These are phyloP conservation scores for Yarrowia divulgata DNA, from an alignment of 805 yeast genomes.

Conservation along the genomic window DNA sequence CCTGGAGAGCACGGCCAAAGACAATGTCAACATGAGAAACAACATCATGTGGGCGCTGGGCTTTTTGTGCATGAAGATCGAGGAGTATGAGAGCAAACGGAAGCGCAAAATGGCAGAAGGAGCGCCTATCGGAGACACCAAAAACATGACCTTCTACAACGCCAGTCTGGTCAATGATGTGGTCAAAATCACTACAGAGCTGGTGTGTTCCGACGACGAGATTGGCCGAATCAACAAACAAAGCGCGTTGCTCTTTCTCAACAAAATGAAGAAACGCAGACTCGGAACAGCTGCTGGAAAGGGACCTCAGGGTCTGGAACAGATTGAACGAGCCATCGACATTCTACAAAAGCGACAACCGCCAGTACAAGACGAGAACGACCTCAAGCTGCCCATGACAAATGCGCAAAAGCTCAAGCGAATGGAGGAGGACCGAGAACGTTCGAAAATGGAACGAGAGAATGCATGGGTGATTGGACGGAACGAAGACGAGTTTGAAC, in stretches of 20 bases:
- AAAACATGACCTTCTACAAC: slow-evolving; percentile 29
- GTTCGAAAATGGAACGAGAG: slow-evolving; percentile 82
- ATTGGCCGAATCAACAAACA: slow-evolving; percentile 42
- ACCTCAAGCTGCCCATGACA: slow-evolving; percentile 42
- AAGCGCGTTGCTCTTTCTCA: slow-evolving; percentile 33
- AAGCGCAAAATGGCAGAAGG: slow-evolving; percentile 6
- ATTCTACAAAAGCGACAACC: slow-evolving; percentile 5
- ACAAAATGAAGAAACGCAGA: slow-evolving; percentile 8
- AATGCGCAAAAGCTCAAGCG: slow-evolving; percentile 69
- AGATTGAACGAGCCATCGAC: slow-evolving; percentile 2
- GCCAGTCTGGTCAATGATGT: slow-evolving; percentile 16
- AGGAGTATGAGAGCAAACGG: slow-evolving; percentile 35
- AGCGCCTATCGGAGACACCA: background rate
- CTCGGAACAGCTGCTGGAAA: slow-evolving; percentile 22
- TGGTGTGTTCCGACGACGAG: slow-evolving; percentile 34
- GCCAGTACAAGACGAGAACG: slow-evolving; percentile 8
- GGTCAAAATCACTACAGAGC: slow-evolving; percentile 19
- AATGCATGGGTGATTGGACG: slow-evolving; percentile 69
- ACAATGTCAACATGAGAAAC: slow-evolving; percentile 59
- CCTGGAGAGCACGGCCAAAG: slow-evolving; percentile 50
- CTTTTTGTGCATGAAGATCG: slow-evolving; percentile 53
- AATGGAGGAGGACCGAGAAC: slow-evolving; percentile 92
- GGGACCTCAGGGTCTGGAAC: background rate
- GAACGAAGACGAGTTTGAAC: slow-evolving; percentile 60
- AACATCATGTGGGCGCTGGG: slow-evolving; percentile 76